Evolutionary conservation across 2,329 filamentous ascomycete species (phyloP).

Genomic region (Tolypocladium tropicale): DNA sequence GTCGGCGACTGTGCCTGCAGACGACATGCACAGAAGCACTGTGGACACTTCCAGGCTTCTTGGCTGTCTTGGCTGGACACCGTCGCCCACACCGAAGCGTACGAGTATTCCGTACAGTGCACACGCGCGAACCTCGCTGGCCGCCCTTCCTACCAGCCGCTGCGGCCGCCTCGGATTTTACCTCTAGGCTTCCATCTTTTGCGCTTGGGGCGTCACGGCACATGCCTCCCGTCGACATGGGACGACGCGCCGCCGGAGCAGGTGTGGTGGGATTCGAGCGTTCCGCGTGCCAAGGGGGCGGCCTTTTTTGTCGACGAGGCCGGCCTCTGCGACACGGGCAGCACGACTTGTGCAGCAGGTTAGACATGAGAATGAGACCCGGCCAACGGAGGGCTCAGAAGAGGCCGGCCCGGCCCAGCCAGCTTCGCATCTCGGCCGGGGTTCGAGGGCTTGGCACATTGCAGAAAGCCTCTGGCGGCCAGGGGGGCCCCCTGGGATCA

Average conservation of each 20-base stretch:
- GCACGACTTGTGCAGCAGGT: not conserved
- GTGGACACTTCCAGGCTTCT: not conserved
- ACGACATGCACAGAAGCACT: not conserved
- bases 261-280: not conserved
- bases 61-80: not conserved
- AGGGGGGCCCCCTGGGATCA: not conserved
- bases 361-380: not conserved
- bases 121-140: too few species aligned
- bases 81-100: not conserved
- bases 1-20: too few species aligned
- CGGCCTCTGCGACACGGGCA: not conserved
- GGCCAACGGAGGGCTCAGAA: not conserved
- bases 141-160: too few species aligned
- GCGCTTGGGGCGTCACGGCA: too few species aligned
- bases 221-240: not conserved
- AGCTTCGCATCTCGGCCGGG: not conserved
- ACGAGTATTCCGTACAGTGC: not conserved
- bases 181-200: too few species aligned
- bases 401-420: not conserved
- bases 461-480: not conserved
- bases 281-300: not conserved
- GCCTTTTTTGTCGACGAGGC: not conserved
- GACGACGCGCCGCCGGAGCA: not conserved
- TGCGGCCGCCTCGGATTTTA: too few species aligned
- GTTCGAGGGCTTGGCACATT: not conserved